Percentiles rank a stretch among this genome's conserved stretches.
Conservation (phyloP, 345 rosid genomes). For the Passiflora organensis region DNA sequence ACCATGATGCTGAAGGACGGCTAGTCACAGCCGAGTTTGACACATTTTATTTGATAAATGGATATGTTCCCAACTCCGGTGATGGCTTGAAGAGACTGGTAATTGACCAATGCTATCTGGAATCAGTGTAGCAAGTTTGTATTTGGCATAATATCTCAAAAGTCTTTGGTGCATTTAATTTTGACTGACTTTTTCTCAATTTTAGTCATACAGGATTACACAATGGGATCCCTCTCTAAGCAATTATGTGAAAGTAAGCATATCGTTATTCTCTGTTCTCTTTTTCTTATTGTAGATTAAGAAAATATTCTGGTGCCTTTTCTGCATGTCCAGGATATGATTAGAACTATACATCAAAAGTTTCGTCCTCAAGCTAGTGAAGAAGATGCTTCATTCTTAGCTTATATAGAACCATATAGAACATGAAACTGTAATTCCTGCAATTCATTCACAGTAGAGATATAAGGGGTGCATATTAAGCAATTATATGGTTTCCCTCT, state of each 20-base stretch:
- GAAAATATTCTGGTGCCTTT: no score
- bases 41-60: conserved; percentile 58
- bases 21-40: conserved; percentile 83
- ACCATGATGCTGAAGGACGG: conserved; percentile 87
- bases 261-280: neutral
- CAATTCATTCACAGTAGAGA: no score
- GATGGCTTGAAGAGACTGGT: conserved; percentile 97
- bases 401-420: no score
- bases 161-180: neutral
- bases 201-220: conserved; percentile 62
- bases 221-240: conserved; percentile 84
- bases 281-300: no score
- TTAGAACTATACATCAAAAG: no score
- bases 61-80: conserved; percentile 94
- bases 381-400: no score
- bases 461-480: no score
- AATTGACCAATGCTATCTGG: conserved; percentile 16
- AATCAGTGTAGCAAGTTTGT: neutral
- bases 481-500: no score
- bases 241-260: conserved; percentile 71
- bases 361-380: no score
- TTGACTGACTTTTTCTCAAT: conserved; percentile 13
- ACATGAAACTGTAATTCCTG: no score
- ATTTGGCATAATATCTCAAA: neutral
- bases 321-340: no score